Base-by-base conservation (phyloP, 2,329 filamentous ascomycete genomes). In the Kalmusia sp. region DNA sequence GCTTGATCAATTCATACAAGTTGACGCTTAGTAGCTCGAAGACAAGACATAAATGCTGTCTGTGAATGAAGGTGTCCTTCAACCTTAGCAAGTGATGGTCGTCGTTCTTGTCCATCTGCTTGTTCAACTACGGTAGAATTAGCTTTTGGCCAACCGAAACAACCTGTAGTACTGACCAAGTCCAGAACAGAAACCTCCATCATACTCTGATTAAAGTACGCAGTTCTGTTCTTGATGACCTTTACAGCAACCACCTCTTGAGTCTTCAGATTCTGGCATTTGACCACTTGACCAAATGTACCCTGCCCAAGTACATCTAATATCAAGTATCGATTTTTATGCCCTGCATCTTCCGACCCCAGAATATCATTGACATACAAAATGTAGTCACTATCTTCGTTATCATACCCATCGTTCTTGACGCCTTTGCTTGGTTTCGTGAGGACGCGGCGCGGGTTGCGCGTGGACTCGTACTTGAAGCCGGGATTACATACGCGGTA, bases 191-290 rank as follows among this genome's bases (percentile, higher is more conserved):
- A 99, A 27, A 99, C 95, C 73, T 99, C 95, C 95, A 99, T 99
- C 95, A 99, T 99, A 76, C 95, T 98, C 76, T 99, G 95, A 72
- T 99, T 99, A 80, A 99, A 99, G 76, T 99, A 99, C 31, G 95
- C 95, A 1, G 95, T 99, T 68, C 93, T 88, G 76, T 99, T 99
- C 79, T 99, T 99, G 79, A 99, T 95, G 49, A 99, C 95, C 78
- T 99, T 99, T 63, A 99, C 95, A 3, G 95, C 95, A 38, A 99
- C 95, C 33, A 99, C 95, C 77, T 99, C 95, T 74, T 97, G 93
- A 0, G 95, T 98, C 79, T 96, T 97, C 66, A 99, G 78, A 68
- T 99, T 99, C 75, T 99, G 95, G 72, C 95, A 99, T 76, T 99
- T 99, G 56, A 99, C 95, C 27, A 99, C 95, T 78, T 99, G 95